Conservation (phyloP, 202 grass and related monocot species). For the Schoenoplectus triqueter region DNA sequence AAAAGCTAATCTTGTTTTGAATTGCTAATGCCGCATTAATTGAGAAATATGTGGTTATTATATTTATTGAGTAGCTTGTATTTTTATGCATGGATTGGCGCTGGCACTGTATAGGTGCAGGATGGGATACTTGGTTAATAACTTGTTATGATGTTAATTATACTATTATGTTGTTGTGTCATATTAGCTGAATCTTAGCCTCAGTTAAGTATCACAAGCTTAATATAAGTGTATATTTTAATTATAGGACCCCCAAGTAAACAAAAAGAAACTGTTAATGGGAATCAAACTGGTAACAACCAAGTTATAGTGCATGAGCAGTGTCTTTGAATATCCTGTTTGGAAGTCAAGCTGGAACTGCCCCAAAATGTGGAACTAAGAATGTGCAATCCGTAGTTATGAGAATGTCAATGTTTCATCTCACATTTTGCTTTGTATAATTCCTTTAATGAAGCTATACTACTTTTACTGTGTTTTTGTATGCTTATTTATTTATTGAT, state of each 20-base stretch:
- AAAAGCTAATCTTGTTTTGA: background rate
- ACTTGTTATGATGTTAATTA: background rate
- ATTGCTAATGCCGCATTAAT: slow-evolving; percentile 3
- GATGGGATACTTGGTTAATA: background rate
- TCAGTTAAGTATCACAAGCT: background rate
- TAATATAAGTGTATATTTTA: background rate
- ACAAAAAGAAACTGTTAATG: background rate
- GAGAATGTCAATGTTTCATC: background rate
- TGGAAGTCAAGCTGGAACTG: background rate
- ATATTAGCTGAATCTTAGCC: background rate
- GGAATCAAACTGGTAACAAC: background rate
- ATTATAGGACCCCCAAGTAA: background rate
- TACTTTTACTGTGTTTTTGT: background rate
- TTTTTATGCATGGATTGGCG: background rate
- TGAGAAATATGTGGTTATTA: background rate
- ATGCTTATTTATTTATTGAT: slow-evolving; percentile 13
- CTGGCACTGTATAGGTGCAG: background rate
- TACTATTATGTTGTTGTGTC: background rate
- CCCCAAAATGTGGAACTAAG: slow-evolving; percentile 1
- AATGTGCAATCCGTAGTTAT: background rate
- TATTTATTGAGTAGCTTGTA: background rate
- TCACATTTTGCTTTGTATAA: background rate
- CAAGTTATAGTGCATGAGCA: background rate
- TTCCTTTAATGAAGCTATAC: background rate
- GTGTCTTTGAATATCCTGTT: background rate